Conservation (phyloP, 2,329 filamentous ascomycete genomes). For the Paraphoma sp. region DNA sequence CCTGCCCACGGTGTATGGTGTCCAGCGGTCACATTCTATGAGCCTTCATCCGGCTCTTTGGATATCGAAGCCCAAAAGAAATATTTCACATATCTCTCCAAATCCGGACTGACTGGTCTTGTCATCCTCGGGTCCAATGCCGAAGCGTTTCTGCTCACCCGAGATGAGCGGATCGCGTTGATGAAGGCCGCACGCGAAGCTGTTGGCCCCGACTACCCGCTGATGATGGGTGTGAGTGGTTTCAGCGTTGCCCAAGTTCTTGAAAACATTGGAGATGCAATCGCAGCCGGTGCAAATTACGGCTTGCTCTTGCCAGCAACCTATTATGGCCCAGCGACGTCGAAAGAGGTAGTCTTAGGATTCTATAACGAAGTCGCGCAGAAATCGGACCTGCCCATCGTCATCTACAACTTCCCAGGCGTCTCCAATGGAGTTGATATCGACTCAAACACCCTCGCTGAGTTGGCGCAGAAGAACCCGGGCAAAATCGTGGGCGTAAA, state of each 20-base stretch:
- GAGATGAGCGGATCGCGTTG: constrained; percentile 50
- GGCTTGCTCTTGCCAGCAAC: constrained; percentile 53
- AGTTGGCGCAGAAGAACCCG: constrained; percentile 60
- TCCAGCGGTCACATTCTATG: constrained; percentile 56
- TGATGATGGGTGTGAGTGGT: constrained; percentile 54
- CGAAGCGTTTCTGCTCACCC: constrained; percentile 55
- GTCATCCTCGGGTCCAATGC: constrained; percentile 57
- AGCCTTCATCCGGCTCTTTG: constrained; percentile 48
- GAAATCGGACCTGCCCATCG: constrained; percentile 65
- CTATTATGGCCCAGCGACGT: constrained; percentile 55
- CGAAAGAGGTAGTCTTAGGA: constrained; percentile 47
- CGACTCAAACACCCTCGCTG: constrained; percentile 68
- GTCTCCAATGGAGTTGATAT: constrained; percentile 72
- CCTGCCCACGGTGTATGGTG: constrained; percentile 38
- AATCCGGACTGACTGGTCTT: constrained; percentile 52
- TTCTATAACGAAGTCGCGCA: constrained; percentile 61
- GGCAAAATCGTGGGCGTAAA: constrained; percentile 73
- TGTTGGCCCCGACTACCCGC: constrained; percentile 50
- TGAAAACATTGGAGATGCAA: constrained; percentile 52
- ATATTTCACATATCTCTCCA: constrained; percentile 54
- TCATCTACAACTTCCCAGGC: constrained; percentile 77
- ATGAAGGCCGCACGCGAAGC: constrained; percentile 51
- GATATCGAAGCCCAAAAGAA: constrained; percentile 51
- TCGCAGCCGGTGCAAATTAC: constrained; percentile 51
- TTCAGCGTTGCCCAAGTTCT: constrained; percentile 54